A percentile compares a stretch with the other conserved stretches of the same genome.
Evolutionary conservation across 768 basidiomycete genomes (phyloP).

Genomic region (Termitomyces sp.): DNA sequence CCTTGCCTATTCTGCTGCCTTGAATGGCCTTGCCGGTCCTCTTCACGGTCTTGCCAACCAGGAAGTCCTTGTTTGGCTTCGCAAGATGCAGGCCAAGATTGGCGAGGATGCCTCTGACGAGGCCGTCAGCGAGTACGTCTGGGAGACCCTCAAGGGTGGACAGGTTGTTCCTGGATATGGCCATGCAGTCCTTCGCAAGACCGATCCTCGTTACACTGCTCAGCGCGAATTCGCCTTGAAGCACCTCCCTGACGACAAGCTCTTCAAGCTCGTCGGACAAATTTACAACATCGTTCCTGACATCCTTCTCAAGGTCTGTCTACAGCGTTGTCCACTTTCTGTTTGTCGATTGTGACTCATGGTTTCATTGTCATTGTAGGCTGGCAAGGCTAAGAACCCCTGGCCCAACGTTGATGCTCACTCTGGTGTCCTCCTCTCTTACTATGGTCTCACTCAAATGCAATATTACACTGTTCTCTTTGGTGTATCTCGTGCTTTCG

Average conservation of each 20-base stretch:
- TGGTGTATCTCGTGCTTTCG: slow-evolving; percentile 93
- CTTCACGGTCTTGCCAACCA: slow-evolving; percentile 97
- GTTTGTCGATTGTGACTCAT: slow-evolving; percentile 3
- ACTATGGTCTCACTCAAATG: slow-evolving; percentile 88
- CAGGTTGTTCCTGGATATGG: slow-evolving; percentile 94
- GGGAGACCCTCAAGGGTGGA: slow-evolving; percentile 89
- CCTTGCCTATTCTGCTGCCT: slow-evolving; percentile 87
- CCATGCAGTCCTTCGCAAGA: slow-evolving; percentile 83
- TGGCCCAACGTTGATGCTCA: slow-evolving; percentile 98
- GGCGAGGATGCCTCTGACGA: slow-evolving; percentile 84
- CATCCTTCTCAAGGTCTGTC: slow-evolving; percentile 73
- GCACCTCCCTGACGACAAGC: slow-evolving; percentile 78
- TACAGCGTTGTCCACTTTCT: background rate
- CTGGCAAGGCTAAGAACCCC: slow-evolving; percentile 90
- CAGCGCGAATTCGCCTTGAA: slow-evolving; percentile 87
- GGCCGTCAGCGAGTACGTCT: slow-evolving; percentile 88
- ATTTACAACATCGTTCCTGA: slow-evolving; percentile 85
- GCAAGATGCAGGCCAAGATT: slow-evolving; percentile 87
- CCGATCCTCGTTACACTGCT: slow-evolving; percentile 88
- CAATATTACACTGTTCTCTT: slow-evolving; percentile 97
- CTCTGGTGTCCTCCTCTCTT: slow-evolving; percentile 82
- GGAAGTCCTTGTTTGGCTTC: slow-evolving; percentile 92
- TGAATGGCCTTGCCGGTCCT: slow-evolving; percentile 96
- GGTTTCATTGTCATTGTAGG: slow-evolving; percentile 30
- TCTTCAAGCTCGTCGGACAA: slow-evolving; percentile 93